Conservation (phyloP, 73 alveolate genomes). For the Paramecium sonneborni region DNA sequence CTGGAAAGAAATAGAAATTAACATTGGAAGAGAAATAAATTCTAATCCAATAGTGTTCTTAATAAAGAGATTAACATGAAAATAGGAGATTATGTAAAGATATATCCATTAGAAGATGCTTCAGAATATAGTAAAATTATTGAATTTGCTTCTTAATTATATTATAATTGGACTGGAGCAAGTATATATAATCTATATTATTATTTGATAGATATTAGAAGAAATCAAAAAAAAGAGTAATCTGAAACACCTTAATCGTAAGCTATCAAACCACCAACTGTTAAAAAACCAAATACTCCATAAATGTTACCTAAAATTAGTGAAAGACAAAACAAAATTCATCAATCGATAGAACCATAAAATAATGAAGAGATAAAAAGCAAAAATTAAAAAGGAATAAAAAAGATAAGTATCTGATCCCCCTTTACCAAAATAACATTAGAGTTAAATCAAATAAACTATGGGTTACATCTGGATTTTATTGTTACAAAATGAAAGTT, state of each 20-base stretch:
- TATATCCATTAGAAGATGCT: constrained; percentile 65
- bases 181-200: not conserved
- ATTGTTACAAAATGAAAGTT: constrained; percentile 69
- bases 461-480: constrained; percentile 73
- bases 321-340: not conserved
- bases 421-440: too few relatives aligned
- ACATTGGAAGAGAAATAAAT: constrained; percentile 48
- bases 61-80: constrained; percentile 68
- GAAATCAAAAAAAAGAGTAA: not conserved
- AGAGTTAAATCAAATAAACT: constrained; percentile 32
- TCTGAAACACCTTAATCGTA: not conserved
- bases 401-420: too few relatives aligned
- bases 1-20: constrained; percentile 51
- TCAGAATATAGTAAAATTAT: not conserved
- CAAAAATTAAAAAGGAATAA: too few relatives aligned
- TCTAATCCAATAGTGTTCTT: not conserved
- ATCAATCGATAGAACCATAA: not conserved
- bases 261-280: not conserved
- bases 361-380: not conserved
- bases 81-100: constrained; percentile 67
- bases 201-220: not conserved
- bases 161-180: constrained; percentile 68
- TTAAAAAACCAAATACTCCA: constrained; percentile 1
- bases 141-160: constrained; percentile 31
- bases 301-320: not conserved